Conservation (phyloP, 2,329 filamentous ascomycete genomes). For the Paecilomyces variotii region DNA sequence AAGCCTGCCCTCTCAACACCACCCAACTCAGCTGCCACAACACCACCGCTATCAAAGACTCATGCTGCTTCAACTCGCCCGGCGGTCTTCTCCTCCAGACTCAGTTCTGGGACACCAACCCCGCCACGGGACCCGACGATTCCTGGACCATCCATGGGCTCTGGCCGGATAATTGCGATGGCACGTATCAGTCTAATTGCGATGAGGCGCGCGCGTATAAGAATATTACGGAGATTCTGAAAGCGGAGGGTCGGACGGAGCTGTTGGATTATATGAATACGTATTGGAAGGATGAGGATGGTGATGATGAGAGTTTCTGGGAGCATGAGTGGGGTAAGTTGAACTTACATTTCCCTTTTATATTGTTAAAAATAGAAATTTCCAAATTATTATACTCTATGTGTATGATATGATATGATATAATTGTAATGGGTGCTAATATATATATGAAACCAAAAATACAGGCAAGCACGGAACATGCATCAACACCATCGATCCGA, state of each 20-base stretch:
- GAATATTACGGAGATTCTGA: constrained; percentile 50
- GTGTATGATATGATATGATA: too few relatives aligned
- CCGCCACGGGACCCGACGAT: constrained; percentile 46
- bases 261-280: constrained; percentile 51
- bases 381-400: too few relatives aligned
- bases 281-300: constrained; percentile 53
- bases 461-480: constrained; percentile 60
- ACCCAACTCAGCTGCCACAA: constrained; percentile 50
- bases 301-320: constrained; percentile 54
- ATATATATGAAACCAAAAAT: background rate
- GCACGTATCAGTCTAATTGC: constrained; percentile 49
- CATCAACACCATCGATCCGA: constrained; percentile 58
- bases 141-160: constrained; percentile 54
- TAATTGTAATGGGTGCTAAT: too few relatives aligned
- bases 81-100: constrained; percentile 51
- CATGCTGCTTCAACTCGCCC: constrained; percentile 53
- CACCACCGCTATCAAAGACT: constrained; percentile 39
- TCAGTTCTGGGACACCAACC: constrained; percentile 54
- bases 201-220: constrained; percentile 47
- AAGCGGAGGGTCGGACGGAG: constrained; percentile 41
- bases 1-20: constrained; percentile 20
- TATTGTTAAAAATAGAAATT: too few relatives aligned
- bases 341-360: background rate
- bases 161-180: constrained; percentile 50
- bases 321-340: constrained; percentile 55